Evolutionary conservation across 352 stramenopile species (phyloP).

Genomic region (Chrysophaeum taylorii): DNA sequence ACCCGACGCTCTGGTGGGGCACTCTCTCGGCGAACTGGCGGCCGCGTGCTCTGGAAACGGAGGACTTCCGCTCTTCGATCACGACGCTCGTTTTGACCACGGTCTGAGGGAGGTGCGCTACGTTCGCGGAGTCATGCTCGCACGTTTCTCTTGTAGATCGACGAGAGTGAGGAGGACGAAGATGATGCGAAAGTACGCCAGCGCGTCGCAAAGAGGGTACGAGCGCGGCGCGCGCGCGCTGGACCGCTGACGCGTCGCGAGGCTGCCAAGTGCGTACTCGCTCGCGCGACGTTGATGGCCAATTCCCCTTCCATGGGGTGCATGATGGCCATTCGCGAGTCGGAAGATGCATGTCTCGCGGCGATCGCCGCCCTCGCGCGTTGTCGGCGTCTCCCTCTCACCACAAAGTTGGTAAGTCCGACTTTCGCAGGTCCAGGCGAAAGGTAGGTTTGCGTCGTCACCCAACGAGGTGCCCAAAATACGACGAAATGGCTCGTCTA

Average conservation of each 20-base stretch:
- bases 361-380: background rate
- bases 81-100: too few relatives aligned
- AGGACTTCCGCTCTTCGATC: too few relatives aligned
- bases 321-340: conserved; percentile 4
- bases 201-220: background rate
- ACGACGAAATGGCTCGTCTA: too few relatives aligned
- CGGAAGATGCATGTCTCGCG: background rate
- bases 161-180: background rate
- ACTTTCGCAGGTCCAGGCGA: too few relatives aligned
- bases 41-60: background rate
- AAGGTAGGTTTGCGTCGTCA: too few relatives aligned
- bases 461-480: too few relatives aligned
- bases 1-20: background rate
- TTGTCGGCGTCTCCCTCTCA: too few relatives aligned
- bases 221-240: background rate
- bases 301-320: background rate
- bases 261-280: background rate
- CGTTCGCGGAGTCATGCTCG: too few relatives aligned
- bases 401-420: too few relatives aligned
- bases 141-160: too few relatives aligned
- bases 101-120: too few relatives aligned
- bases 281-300: conserved; percentile 3
- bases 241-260: conserved; percentile 1
- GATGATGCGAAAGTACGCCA: background rate
- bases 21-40: conserved; percentile 9